Evolutionary conservation across 176 grass and related monocot species (phyloP).

Genomic region (Elaeis guineensis): DNA sequence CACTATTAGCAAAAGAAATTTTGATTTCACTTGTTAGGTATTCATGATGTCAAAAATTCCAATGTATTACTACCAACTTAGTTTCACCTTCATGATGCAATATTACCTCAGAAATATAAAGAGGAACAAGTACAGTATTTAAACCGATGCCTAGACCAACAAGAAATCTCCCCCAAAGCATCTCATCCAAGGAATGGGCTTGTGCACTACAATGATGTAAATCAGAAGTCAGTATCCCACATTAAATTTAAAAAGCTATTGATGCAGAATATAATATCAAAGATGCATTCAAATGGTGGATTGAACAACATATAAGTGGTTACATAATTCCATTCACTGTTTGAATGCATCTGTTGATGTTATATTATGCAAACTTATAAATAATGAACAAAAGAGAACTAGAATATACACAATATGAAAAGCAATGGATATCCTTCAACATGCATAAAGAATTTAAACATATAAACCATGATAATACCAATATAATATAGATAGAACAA

Average conservation of each 20-base stretch:
- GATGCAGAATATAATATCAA: no score
- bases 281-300: not conserved
- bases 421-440: no score
- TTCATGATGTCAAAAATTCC: no score
- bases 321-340: not conserved
- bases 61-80: no score
- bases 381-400: no score
- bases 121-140: constrained; percentile 87
- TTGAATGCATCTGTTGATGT: not conserved
- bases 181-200: constrained; percentile 74
- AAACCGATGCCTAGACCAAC: constrained; percentile 88
- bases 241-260: no score
- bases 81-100: constrained; percentile 13
- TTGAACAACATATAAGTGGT: not conserved
- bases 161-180: constrained; percentile 95
- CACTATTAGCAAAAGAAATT: no score
- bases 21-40: no score
- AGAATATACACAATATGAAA: no score
- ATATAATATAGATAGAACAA: constrained; percentile 9
- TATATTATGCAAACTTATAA: no score
- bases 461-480: not conserved
- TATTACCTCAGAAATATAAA: constrained; percentile 87
- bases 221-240: no score
- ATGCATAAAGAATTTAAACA: no score
- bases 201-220: constrained; percentile 45